phyloP scores from a whole-genome alignment of 2,329 filamentous ascomycete genomes.

The Blastomyces parvus region DNA sequence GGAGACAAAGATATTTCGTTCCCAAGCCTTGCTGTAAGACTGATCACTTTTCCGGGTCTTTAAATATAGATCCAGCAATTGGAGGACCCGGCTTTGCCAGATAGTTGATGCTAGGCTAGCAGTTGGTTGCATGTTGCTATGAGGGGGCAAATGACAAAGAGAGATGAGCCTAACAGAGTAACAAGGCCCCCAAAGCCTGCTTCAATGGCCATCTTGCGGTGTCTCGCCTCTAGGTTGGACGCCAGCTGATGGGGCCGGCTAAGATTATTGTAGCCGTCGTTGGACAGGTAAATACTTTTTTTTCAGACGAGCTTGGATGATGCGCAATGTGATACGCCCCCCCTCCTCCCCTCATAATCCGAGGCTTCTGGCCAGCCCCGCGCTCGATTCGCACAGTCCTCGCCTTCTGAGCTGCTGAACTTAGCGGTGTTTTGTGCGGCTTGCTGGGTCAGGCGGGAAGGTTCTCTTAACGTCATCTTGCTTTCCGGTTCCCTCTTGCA shows the following conservation, averaged over 20 bases:
- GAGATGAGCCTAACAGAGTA: background rate
- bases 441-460: constrained; percentile 9
- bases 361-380: background rate
- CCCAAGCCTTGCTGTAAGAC: background rate
- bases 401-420: background rate
- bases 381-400: background rate
- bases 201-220: background rate
- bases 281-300: no score
- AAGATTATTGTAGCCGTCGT: background rate
- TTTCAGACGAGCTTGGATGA: background rate
- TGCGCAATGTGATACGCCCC: background rate
- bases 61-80: background rate
- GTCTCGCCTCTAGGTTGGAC: background rate
- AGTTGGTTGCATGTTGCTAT: background rate
- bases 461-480: constrained; percentile 1
- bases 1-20: no score
- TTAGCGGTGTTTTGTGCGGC: background rate
- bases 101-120: background rate
- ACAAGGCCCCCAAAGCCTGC: background rate
- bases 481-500: background rate
- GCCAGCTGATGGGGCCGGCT: background rate
- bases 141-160: background rate
- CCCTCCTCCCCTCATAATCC: no score
- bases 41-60: background rate
- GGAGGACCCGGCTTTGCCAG: background rate